Base-by-base conservation (phyloP, 805 yeast species). In the Saturnispora ahearnii region DNA sequence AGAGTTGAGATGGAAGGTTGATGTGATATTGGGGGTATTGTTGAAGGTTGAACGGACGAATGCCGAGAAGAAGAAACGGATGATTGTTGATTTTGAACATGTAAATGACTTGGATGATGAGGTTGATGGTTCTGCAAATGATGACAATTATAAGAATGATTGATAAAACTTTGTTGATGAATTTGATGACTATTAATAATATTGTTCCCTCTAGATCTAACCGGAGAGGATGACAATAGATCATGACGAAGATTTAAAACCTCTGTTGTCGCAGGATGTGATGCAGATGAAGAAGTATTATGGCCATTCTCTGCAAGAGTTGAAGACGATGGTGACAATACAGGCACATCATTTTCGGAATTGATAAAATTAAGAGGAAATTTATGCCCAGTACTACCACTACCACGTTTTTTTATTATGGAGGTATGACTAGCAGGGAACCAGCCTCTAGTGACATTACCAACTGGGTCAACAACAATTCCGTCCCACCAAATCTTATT, bases 401-500 rank as follows among this genome's bases (percentile, higher is more conserved):
- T 36, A 3, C 11, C 2, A 36, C 15, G 29, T 12, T 26, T 21
- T 18, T 32, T 46, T n/a, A 42, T 32, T 1, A 45, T 46, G 41
- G 51, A 46, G 3, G 53, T 45, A 33, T 48, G 21, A n/a, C 48
- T 15, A n/a, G 76, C 76, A 15, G 96, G 95, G 68, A 88, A 86
- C 96, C 96, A 88, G 57, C 96, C 96, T 60, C 95, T 73, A 5
- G 74, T 63, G 5, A 70, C 64, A 30, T 60, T 74, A 6, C 76
- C 75, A 18, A 60, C 64, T 2, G 67, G 62, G 36, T 64, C 65
- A 5, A 61, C 63, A 34, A 70, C 55, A 15, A 83, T 72, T 10
- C 96, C 96, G 63, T 88, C 96, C 93, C 95, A 87, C 96, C 96
- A 88, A 2, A 88, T 86, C 2, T 79, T 63, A 37, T 74, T 77